These are phyloP conservation scores for Boeremia exigua DNA, from an alignment of 2,329 filamentous ascomycete species.

Conservation along the genomic window DNA sequence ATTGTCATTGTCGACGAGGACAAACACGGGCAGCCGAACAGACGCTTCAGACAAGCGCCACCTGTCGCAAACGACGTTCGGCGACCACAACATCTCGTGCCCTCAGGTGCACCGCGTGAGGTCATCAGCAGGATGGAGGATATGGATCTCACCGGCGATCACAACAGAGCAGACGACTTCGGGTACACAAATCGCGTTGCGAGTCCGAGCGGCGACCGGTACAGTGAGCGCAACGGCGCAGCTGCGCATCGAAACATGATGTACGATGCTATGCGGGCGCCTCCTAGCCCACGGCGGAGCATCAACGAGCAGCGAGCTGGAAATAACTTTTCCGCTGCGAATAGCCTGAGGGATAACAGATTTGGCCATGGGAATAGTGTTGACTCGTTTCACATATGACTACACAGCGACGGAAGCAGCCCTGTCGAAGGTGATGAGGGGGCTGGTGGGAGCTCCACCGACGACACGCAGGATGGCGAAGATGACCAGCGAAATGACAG, in stretches of 20 bases:
- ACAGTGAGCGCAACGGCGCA: slow-evolving; percentile 4
- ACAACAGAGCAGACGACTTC: neutral
- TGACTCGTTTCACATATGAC: slow-evolving; percentile 14
- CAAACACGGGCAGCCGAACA: slow-evolving; percentile 26
- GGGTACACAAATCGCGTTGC: neutral
- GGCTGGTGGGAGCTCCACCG: neutral
- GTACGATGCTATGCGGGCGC: slow-evolving; percentile 5
- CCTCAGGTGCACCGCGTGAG: neutral
- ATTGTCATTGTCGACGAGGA: slow-evolving; percentile 71
- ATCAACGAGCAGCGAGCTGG: neutral
- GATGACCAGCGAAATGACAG: neutral
- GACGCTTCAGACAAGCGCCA: slow-evolving; percentile 41
- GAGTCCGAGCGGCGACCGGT: neutral
- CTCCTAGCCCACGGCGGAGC: neutral
- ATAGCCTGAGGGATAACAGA: neutral
- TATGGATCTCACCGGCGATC: slow-evolving; percentile 9
- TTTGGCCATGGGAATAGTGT: slow-evolving; percentile 5
- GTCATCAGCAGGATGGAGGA: slow-evolving; percentile 11
- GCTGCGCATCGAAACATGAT: slow-evolving; percentile 6
- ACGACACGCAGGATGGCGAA: slow-evolving; percentile 1
- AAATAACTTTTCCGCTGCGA: neutral
- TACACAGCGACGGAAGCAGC: slow-evolving; percentile 1
- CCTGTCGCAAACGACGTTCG: slow-evolving; percentile 38
- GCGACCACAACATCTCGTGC: slow-evolving; percentile 7
- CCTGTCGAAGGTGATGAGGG: neutral